Conservation (phyloP, 345 rosid species). For the Aquilaria yunnanensis region DNA sequence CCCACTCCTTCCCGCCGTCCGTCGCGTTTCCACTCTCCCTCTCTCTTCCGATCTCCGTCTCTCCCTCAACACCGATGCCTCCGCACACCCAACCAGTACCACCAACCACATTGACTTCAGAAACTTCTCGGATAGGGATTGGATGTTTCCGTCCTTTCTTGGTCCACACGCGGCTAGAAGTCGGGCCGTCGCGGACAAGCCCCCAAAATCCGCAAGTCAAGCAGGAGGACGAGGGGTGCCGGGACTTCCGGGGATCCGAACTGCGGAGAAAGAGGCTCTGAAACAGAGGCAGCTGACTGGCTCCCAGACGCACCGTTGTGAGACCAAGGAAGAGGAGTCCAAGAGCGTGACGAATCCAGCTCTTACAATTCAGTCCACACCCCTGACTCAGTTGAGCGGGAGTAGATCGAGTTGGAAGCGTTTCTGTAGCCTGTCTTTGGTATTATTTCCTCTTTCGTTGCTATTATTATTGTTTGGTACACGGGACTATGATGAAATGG, state of each 20-base stretch:
- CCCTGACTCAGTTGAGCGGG: conserved; percentile 22
- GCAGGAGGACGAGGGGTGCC: conserved; percentile 9
- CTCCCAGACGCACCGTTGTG: background rate
- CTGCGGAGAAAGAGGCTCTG: conserved; percentile 17
- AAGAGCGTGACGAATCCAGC: conserved; percentile 28
- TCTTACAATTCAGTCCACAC: conserved; percentile 17
- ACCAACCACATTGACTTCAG: conserved; percentile 1
- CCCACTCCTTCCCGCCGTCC: conserved; percentile 53
- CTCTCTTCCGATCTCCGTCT: conserved; percentile 32
- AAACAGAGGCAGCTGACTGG: conserved; percentile 21
- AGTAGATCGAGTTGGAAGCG: conserved; percentile 31
- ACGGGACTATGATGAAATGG: too few species aligned
- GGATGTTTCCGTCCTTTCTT: conserved; percentile 58
- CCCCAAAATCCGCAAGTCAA: conserved; percentile 18
- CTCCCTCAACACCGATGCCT: conserved; percentile 16
- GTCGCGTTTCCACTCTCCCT: conserved; percentile 30
- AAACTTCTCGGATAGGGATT: conserved; percentile 43
- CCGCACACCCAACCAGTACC: conserved; percentile 8
- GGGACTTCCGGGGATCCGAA: background rate
- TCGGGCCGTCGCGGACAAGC: conserved; percentile 33
- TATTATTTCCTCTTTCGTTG: conserved; percentile 5
- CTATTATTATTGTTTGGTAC: too few species aligned
- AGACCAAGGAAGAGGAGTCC: conserved; percentile 14
- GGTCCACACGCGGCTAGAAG: conserved; percentile 43
- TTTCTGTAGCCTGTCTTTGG: conserved; percentile 29